These are phyloP conservation scores for Cutaneotrichosporon sp. DNA, from an alignment of 1,284 basidiomycete genomes.

Conservation along the genomic window DNA sequence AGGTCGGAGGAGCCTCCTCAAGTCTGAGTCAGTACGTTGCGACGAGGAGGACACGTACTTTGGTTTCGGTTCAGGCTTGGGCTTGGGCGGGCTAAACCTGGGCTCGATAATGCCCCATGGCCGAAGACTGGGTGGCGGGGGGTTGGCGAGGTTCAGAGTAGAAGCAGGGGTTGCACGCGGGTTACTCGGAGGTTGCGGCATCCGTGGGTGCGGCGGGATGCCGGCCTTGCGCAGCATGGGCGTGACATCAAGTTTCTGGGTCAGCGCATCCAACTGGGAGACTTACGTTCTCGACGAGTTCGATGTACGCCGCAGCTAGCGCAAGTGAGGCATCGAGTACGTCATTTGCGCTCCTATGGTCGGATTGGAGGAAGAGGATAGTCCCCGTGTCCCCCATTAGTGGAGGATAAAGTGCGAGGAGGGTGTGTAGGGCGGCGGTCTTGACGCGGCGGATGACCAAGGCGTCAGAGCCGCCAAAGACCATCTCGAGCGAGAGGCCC, in stretches of 20 bases:
- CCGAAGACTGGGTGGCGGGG: neutral
- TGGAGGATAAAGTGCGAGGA: neutral
- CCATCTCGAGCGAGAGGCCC: neutral
- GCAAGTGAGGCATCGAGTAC: neutral
- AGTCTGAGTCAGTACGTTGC: too few relatives aligned
- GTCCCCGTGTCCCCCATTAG: neutral
- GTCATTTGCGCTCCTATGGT: neutral
- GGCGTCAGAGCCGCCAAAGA: neutral
- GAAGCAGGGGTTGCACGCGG: neutral
- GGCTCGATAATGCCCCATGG: neutral
- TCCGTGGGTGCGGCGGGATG: neutral
- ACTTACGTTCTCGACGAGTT: conserved; percentile 1
- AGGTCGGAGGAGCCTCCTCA: too few relatives aligned
- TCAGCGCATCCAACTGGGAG: neutral
- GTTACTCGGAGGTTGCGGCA: neutral
- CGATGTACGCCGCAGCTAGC: neutral
- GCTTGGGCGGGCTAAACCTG: neutral
- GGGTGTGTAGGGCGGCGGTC: neutral
- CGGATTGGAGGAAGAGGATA: neutral
- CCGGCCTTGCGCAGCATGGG: neutral
- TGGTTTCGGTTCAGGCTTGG: too few relatives aligned
- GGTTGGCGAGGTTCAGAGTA: neutral
- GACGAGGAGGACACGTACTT: too few relatives aligned
- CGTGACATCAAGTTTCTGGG: neutral
- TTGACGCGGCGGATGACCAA: neutral